Base-by-base conservation (phyloP, 2,329 filamentous ascomycete species). In the Venturia aucupariae region DNA sequence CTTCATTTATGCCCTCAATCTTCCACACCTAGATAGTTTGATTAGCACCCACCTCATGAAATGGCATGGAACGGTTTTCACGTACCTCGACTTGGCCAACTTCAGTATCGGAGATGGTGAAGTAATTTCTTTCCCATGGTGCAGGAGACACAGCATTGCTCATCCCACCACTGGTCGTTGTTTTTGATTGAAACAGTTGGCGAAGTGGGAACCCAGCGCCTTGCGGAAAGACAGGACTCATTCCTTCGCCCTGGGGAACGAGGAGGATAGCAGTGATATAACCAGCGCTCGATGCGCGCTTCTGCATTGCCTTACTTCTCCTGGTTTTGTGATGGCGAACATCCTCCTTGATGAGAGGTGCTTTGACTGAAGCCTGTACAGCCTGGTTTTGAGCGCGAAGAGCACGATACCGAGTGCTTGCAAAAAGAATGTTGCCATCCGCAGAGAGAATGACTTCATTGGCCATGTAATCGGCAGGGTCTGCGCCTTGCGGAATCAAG, bases 31-130 rank as follows among this genome's bases (percentile, higher is more conserved):
- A 17, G 5, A 62, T n/a, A 15, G 17, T 60, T 42, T 42, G 27
- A 19, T 54, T 24, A 62, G 46, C 24, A 19, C 19, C n/a, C 4
- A 22, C n/a, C n/a, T 38, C 6, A 17, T 1, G 15, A 8, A 19
- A n/a, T n/a, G n/a, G 42, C 27, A 13, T 46, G 32, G 17, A 60
- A 6, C 5, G 35, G 15, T 3, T 13, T 35, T 17, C 5, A 35
- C 4, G 19, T 35, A 96, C 90, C 79, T 96, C 91, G 24, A 96
- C 78, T 79, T 88, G 93, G 6, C 91, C 91, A 69, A 92, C 85
- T 78, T 95, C 89, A 72, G 95, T 91, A 71, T 96, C 91, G 6
- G 90, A 93, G 69, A 96, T 82, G 27, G 91, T 91, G n/a, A 96
- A 71, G 89, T 89, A 96, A 77, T 95, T 90, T 71, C 95, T 90